Conservation (phyloP, 495 filamentous ascomycete species). For the Aspergillus olivimuriae region DNA sequence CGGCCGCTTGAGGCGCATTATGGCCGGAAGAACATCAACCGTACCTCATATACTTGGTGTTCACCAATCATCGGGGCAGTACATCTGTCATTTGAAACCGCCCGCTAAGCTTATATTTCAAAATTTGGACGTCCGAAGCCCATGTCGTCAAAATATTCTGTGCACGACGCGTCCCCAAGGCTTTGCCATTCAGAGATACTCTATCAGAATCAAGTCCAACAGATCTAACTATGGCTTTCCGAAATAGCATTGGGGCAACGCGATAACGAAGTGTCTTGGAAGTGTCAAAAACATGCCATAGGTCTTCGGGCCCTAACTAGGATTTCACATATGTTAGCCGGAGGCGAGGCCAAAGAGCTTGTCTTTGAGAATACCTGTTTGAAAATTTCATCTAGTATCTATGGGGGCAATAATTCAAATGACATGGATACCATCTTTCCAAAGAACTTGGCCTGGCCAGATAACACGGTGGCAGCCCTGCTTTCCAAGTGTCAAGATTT, state of each 20-base stretch:
- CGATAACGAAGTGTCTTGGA: not conserved
- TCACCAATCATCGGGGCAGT: not conserved
- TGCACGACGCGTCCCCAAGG: not conserved
- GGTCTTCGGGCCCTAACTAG: not conserved
- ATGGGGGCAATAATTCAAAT: slow-evolving; percentile 3
- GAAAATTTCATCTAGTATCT: slow-evolving; percentile 3
- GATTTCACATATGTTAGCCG: slow-evolving; percentile 1
- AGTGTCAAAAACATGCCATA: slow-evolving; percentile 1
- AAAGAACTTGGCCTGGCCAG: not conserved
- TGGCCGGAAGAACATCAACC: not conserved
- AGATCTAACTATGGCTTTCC: not conserved
- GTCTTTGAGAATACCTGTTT: slow-evolving; percentile 2
- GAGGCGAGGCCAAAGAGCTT: slow-evolving; percentile 2
- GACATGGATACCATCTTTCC: not conserved
- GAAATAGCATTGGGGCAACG: not conserved
- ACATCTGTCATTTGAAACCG: not conserved
- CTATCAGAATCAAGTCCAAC: not conserved
- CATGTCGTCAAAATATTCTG: slow-evolving; percentile 1
- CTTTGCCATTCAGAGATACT: not conserved
- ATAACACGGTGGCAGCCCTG: slow-evolving; percentile 1
- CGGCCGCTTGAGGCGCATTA: not conserved
- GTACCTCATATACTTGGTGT: slow-evolving; percentile 1
- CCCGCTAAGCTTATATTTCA: not conserved
- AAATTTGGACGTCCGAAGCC: not conserved
- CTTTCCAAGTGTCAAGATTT: slow-evolving; percentile 2